Evolutionary conservation across 2,329 filamentous ascomycete species (phyloP).

Genomic region (Knufia fluminis): DNA sequence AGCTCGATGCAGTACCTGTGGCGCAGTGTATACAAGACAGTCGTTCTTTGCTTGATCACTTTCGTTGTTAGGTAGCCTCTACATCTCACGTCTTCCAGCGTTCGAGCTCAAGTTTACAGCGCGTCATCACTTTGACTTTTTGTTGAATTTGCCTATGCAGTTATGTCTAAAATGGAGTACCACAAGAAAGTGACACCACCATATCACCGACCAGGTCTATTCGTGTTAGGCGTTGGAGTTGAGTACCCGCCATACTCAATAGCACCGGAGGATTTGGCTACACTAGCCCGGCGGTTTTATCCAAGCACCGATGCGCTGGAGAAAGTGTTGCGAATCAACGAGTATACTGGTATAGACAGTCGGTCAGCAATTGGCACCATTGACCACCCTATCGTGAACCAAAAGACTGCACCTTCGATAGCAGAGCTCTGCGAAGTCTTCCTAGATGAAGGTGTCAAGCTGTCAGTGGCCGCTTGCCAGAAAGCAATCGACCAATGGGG

Average conservation of each 20-base stretch:
- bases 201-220: constrained; percentile 38
- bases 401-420: constrained; percentile 27
- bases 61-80: not conserved
- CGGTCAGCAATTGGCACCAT: constrained; percentile 54
- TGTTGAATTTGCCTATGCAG: constrained; percentile 10
- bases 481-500: constrained; percentile 27
- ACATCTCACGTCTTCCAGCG: not conserved
- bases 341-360: constrained; percentile 55
- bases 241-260: constrained; percentile 53
- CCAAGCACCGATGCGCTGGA: constrained; percentile 51
- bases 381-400: constrained; percentile 54
- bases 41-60: not conserved
- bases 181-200: constrained; percentile 29
- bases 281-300: constrained; percentile 48
- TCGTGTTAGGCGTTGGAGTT: constrained; percentile 50
- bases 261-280: constrained; percentile 43
- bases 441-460: constrained; percentile 24
- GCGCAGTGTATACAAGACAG: constrained; percentile 1
- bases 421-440: constrained; percentile 24
- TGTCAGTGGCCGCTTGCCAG: constrained; percentile 26
- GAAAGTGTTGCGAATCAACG: constrained; percentile 55
- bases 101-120: not conserved
- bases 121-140: constrained; percentile 12
- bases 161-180: constrained; percentile 24
- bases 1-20: not conserved